Base-by-base conservation (phyloP, 768 basidiomycete genomes). In the Russula vinacea region DNA sequence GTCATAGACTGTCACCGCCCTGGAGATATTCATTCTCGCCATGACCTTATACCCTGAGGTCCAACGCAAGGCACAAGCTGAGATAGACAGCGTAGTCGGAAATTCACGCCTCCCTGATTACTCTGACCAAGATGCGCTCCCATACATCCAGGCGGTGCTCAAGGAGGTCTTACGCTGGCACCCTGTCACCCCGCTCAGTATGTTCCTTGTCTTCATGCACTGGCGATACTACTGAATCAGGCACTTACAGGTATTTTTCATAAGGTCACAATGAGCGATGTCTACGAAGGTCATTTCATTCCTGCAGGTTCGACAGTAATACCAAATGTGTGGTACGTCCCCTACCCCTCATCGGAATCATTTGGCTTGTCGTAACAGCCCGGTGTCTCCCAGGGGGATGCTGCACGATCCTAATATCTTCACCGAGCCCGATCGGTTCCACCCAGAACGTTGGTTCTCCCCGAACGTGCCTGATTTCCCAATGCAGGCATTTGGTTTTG, bases 91-190 rank as follows among this genome's bases (percentile, higher is more conserved):
- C 17, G 51, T 52, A 11, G 17, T 52, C 17, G 51, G 51, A 52
- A 19, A 52, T 52, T 52, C 26, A 33, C 32, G 51, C 3, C 51
- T 52, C 14, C 51, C 51, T 17, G 26, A 32, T 19, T 11, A 52
- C 19, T 52, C 29, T 17, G 51, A 52, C 19, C 51, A 52, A 32
- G 51, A 52, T 33, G 16, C 7, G 5, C 51, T 52, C 32, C 51
- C 51, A 19, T 52, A 52, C 29, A 2, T 52, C 17, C 29, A 52
- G 17, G 51, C 51, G 4, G 19, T 52, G 17, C 26, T 52, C 9
- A 52, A 52, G 51, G 51, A 52, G 51, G 32, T 52, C 10, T 33
- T 52, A 19, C 51, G 51, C 51, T 52, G 51, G 51, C 51, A 52
- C 19, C 51, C 51, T 11, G 29, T 52, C 8, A n/a, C 17, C 32